phyloP scores from a whole-genome alignment of 2,329 filamentous ascomycete genomes.

The Pyrenophora seminiperda region DNA sequence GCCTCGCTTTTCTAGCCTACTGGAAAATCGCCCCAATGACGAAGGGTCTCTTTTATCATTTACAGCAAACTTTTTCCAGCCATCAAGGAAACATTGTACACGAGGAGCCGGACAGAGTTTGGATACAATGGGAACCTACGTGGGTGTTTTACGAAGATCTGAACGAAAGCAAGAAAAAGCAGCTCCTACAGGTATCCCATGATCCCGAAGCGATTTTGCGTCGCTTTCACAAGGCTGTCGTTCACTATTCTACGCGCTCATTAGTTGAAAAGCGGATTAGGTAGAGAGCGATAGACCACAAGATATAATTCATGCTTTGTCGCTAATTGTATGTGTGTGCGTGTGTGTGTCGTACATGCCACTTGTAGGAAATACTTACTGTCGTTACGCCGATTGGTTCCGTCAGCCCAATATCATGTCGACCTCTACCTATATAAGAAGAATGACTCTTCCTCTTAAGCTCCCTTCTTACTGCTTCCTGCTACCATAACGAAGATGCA shows the following conservation, averaged over 20 bases:
- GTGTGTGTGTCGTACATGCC: not conserved
- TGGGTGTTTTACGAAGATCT: constrained; percentile 18
- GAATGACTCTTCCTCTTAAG: not conserved
- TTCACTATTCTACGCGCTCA: constrained; percentile 12
- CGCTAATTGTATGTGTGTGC: not conserved
- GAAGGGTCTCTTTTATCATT: constrained; percentile 12
- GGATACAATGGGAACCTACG: constrained; percentile 20
- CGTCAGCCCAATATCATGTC: not conserved
- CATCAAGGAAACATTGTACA: constrained; percentile 12
- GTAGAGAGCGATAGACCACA: not conserved
- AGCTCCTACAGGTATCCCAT: constrained; percentile 2
- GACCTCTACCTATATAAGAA: not conserved
- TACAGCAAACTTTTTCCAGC: constrained; percentile 13
- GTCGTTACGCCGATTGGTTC: not conserved
- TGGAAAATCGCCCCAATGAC: constrained; percentile 13
- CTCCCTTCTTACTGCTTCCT: not conserved
- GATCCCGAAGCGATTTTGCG: constrained; percentile 10
- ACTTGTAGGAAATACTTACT: not conserved
- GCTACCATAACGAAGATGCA: not conserved
- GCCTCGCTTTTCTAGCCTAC: constrained; percentile 18
- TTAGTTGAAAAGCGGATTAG: constrained; percentile 5
- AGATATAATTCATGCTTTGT: not conserved
- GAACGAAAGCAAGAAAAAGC: constrained; percentile 3
- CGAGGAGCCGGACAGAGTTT: constrained; percentile 10
- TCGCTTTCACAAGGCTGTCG: constrained; percentile 11